Conservation (phyloP, 1,139 yeast species). For the Lodderomyces beijingensis region DNA sequence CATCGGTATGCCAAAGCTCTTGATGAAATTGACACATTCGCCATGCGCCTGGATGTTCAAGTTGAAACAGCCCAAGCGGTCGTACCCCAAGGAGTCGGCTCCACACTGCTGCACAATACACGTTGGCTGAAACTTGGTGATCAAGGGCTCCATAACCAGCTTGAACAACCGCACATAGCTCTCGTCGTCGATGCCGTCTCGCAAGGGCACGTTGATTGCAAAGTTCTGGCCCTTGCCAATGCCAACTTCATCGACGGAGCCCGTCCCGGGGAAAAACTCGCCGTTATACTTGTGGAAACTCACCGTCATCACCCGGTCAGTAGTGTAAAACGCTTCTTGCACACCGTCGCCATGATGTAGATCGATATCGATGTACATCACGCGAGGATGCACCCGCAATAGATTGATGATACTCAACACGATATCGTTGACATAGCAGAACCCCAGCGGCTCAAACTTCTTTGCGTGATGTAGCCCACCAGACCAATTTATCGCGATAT, state of each 20-base stretch:
- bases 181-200: conserved; percentile 95
- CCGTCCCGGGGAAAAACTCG: conserved; percentile 96
- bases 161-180: conserved; percentile 74
- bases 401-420: conserved; percentile 82
- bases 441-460: conserved; percentile 90
- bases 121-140: conserved; percentile 80
- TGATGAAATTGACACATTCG: conserved; percentile 84
- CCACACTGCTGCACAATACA: conserved; percentile 96
- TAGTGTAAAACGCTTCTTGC: conserved; percentile 92
- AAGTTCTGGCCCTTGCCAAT: conserved; percentile 83
- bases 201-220: conserved; percentile 86
- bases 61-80: conserved; percentile 89
- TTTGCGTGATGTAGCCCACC: conserved; percentile 98
- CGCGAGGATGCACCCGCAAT: conserved; percentile 83
- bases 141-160: conserved; percentile 82
- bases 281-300: conserved; percentile 95
- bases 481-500: conserved; percentile 94
- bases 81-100: conserved; percentile 93
- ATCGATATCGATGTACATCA: conserved; percentile 89
- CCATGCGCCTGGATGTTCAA: conserved; percentile 91
- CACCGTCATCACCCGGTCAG: conserved; percentile 93
- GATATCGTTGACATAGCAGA: conserved; percentile 92
- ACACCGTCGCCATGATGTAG: conserved; percentile 98
- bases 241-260: conserved; percentile 82
- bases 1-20: conserved; percentile 83